Evolutionary conservation across 306 rosid species (phyloP), one percentile per base, ranked within the genome.

Genomic region (Senna tora): DNA sequence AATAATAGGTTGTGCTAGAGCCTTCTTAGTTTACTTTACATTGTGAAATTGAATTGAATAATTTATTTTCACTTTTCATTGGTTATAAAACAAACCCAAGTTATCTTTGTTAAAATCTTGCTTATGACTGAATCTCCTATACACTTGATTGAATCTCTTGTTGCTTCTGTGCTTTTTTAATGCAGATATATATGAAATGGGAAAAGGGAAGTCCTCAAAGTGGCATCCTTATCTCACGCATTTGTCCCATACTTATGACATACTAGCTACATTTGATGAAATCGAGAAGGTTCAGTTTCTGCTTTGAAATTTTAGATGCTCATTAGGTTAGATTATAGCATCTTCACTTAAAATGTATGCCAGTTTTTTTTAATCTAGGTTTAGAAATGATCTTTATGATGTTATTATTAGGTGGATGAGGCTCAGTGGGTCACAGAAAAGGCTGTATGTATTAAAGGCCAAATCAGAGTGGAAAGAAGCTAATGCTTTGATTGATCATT

Each of bases 181-280:
- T 84, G 79, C 91, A 91, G 98, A 85, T 74, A 65, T 72, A 46
- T 84, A 89, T 75, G 96, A 94, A 83, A 75, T 89, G 72, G 75
- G 81, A 4, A 91, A 84, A 84, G 97, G 96, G 61, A 84, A 72
- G 66, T 53, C 75, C 68, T 94, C 98, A 7, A 57, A 84, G 83
- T 94, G 97, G 97, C 75, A 83, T 75, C 91, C 97, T 52, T 94
- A 87, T 82, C 87, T 94, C 21, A 47, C 80, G 72, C 87, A 84
- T 72, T 68, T 94, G 71, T 96, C 96, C 0, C 88, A 33, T 3
- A 81, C 76, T 45, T 94, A 86, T 17, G 89, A 89, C 75, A 46
- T 84, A 43, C 79, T 93, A 30, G 86, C 92, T 70, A 86, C 84
- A 65, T 93, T 93, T 78, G 85, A 94, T 69, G 94, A 91, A 81